Percentiles rank a stretch among this genome's conserved stretches.
Conservation (phyloP, 2,329 filamentous ascomycete genomes). For the Tricladium varicosporioides region DNA sequence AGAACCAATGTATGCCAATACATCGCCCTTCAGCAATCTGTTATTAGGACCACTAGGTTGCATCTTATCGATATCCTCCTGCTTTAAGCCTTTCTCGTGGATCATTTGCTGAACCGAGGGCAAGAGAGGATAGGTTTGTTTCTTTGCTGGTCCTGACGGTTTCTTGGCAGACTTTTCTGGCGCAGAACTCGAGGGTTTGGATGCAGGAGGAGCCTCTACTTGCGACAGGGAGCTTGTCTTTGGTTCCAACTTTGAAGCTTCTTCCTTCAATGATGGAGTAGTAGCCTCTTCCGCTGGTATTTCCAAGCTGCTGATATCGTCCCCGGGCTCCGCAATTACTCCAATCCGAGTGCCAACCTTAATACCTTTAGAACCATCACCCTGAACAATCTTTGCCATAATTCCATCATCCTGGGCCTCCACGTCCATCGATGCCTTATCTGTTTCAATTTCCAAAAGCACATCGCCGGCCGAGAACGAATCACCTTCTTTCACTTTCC, state of each 20-base stretch:
- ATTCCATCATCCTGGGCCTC: conserved; percentile 89
- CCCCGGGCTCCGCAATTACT: conserved; percentile 76
- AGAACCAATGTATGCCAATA: conserved; percentile 82
- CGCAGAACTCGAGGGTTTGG: conserved; percentile 11
- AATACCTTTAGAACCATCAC: conserved; percentile 72
- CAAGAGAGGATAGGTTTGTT: conserved; percentile 70
- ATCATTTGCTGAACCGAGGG: conserved; percentile 84
- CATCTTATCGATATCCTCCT: conserved; percentile 76
- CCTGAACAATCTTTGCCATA: conserved; percentile 76
- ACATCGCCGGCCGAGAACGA: conserved; percentile 81
- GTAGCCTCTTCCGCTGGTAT: conserved; percentile 65
- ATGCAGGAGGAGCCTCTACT: conserved; percentile 18
- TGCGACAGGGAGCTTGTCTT: conserved; percentile 21
- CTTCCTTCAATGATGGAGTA: conserved; percentile 30
- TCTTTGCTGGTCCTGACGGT: conserved; percentile 49
- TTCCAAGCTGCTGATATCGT: conserved; percentile 72
- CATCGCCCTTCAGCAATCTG: conserved; percentile 90
- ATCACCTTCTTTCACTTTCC: conserved; percentile 87
- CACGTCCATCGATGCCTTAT: conserved; percentile 93
- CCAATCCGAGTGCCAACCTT: conserved; percentile 80
- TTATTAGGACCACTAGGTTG: conserved; percentile 84
- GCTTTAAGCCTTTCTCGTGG: conserved; percentile 72
- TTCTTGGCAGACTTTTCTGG: conserved; percentile 36
- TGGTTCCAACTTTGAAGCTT: conserved; percentile 26
- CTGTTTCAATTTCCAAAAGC: conserved; percentile 87